A percentile compares a stretch with the other conserved stretches of the same genome.
Evolutionary conservation across 1,139 yeast genomes (phyloP).

Genomic region (Arxiozyma slooffiae): DNA sequence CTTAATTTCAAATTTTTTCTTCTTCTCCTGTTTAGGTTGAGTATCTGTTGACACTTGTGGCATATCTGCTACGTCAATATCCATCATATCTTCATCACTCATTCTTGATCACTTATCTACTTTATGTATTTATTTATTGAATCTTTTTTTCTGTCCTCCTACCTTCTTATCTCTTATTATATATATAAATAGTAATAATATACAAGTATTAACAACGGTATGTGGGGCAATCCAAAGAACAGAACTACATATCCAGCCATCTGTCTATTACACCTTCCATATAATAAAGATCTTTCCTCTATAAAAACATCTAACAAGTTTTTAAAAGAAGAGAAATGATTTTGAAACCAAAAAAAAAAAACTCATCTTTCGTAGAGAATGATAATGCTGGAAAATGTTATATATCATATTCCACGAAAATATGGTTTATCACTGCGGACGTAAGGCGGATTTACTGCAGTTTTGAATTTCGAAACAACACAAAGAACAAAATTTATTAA

Average conservation of each 20-base stretch:
- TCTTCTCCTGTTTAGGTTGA: slow-evolving; percentile 3
- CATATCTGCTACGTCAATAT: slow-evolving; percentile 13
- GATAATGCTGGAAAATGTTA: neutral
- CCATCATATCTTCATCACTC: slow-evolving; percentile 20
- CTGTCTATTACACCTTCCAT: too few relatives aligned
- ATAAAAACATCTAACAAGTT: too few relatives aligned
- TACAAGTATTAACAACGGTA: too few relatives aligned
- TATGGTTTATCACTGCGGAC: neutral
- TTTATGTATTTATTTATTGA: neutral
- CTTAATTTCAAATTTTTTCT: slow-evolving; percentile 56
- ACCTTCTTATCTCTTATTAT: neutral
- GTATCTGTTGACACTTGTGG: neutral
- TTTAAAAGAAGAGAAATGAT: too few relatives aligned
- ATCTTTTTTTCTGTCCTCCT: neutral
- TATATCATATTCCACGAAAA: neutral
- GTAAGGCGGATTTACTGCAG: neutral
- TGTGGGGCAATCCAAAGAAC: too few relatives aligned
- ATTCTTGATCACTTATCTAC: slow-evolving; percentile 4
- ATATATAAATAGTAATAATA: too few relatives aligned
- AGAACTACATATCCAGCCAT: too few relatives aligned
- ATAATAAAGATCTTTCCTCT: too few relatives aligned
- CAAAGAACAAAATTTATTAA: too few relatives aligned
- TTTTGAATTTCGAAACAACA: neutral
- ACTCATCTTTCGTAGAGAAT: neutral
- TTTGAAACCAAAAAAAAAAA: too few relatives aligned